Evolutionary conservation across 2,329 filamentous ascomycete genomes (phyloP).

Genomic region (Septoria linicola): DNA sequence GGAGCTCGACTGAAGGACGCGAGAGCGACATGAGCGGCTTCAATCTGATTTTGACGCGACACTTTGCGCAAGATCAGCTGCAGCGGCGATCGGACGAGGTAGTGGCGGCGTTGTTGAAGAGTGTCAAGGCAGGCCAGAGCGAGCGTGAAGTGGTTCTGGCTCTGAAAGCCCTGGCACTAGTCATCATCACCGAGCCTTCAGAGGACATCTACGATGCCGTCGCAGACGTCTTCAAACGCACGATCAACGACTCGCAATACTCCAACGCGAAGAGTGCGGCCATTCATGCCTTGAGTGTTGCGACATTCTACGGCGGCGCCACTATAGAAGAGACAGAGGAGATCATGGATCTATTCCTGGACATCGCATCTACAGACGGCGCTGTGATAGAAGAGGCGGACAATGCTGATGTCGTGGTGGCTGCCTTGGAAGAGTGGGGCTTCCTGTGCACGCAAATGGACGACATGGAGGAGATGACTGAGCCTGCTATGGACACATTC

Average conservation of each 20-base stretch:
- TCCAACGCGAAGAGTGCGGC: conserved; percentile 65
- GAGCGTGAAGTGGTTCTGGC: conserved; percentile 69
- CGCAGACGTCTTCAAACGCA: conserved; percentile 58
- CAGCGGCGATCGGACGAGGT: conserved; percentile 61
- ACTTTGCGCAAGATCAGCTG: conserved; percentile 65
- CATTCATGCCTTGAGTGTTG: conserved; percentile 71
- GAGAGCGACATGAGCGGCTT: conserved; percentile 64
- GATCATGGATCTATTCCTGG: conserved; percentile 71
- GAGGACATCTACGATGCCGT: conserved; percentile 66
- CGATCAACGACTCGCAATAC: conserved; percentile 66
- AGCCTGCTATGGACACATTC: conserved; percentile 74
- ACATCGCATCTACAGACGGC: conserved; percentile 78
- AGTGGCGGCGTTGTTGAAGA: conserved; percentile 64
- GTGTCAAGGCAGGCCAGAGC: conserved; percentile 66
- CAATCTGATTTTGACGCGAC: conserved; percentile 64
- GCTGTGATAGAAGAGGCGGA: conserved; percentile 69
- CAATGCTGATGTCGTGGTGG: conserved; percentile 67
- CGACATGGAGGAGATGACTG: conserved; percentile 69
- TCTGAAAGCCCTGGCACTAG: conserved; percentile 69
- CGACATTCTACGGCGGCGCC: conserved; percentile 73
- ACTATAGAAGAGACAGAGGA: conserved; percentile 65
- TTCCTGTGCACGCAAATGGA: conserved; percentile 76
- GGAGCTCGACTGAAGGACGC: conserved; percentile 69
- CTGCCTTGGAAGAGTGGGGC: conserved; percentile 75
- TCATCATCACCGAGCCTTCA: conserved; percentile 65